phyloP scores from a whole-genome alignment of 1,284 basidiomycete species.

The Tilletia setariae region DNA sequence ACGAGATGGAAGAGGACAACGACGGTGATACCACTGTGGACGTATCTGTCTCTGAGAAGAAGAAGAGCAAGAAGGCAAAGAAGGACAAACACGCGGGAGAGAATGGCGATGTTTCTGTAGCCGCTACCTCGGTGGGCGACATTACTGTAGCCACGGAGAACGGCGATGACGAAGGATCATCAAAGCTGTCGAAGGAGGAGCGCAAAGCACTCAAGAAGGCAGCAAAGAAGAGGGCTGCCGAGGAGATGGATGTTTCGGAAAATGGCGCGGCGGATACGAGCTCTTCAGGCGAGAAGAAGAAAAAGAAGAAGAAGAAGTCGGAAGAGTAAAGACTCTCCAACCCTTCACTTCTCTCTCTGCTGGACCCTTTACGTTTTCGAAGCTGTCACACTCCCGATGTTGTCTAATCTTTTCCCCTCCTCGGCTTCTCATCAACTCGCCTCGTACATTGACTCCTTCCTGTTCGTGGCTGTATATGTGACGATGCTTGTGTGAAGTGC shows the following conservation, averaged over 20 bases:
- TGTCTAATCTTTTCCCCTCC: background rate
- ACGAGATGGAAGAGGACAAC: background rate
- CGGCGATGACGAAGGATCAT: conserved; percentile 4
- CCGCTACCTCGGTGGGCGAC: background rate
- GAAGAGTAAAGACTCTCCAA: conserved; percentile 3
- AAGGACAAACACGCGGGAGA: conserved; percentile 19
- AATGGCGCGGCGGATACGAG: background rate
- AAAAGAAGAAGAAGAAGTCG: conserved; percentile 38
- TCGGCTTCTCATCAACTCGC: background rate
- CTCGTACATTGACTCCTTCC: too few relatives aligned
- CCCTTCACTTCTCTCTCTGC: conserved; percentile 1
- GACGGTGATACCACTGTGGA: conserved; percentile 1
- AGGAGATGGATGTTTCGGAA: conserved; percentile 43
- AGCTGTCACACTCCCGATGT: background rate
- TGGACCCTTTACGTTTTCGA: background rate
- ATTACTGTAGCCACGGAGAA: conserved; percentile 11
- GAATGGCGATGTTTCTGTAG: conserved; percentile 45
- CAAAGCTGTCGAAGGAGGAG: conserved; percentile 32
- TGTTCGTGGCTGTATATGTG: too few relatives aligned
- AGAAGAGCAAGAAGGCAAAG: conserved; percentile 36
- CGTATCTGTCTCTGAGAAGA: background rate
- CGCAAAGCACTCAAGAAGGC: conserved; percentile 40
- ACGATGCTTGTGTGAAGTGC: background rate
- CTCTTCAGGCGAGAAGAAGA: conserved; percentile 39
- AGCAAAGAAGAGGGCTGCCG: conserved; percentile 29